Base-by-base conservation (phyloP, 2,329 filamentous ascomycete species). In the Myriosclerotinia curreyana region DNA sequence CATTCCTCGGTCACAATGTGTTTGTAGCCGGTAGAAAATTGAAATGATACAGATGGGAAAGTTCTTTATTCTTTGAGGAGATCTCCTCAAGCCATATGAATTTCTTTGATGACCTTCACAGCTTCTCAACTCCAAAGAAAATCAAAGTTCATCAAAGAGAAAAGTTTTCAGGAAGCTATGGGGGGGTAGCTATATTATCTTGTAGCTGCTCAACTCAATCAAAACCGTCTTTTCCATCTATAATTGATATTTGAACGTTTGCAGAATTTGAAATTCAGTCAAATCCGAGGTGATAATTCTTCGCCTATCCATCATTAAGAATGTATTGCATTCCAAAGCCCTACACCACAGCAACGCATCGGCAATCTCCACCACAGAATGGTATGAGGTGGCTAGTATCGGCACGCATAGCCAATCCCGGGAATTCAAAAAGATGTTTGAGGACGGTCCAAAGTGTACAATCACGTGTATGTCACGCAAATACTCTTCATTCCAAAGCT, bases 401-500 rank as follows among this genome's bases (percentile, higher is more conserved):
- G 55, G 53, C 60, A 55, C 53, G 51, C 28, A 36, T 52, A 31
- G 61, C 65, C 66, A 49, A 51, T 36, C 50, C 50, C 8, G 49
- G 55, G 62, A 66, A 67, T 66, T 63, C 58, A n/a, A 54, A 44
- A 20, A 28, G 58, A 58, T 46, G 65, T 65, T 62, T 66, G 52
- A 55, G 50, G 49, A 64, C 31, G 42, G 64, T 42, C 38, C 66
- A 63, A 63, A 62, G 25, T 48, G 48, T 44, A 44, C 50, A 42
- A 61, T 64, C 53, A 62, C 50, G 44, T 53, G 64, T 44, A 65
- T 34, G 54, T 61, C 61, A 59, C 50, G 55, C 28, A 62, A 67
- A 42, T 59, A n/a, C 44, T 50, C 31, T 52, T 60, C 65, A 66
- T 70, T 70, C 69, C 66, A 66, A 40, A 53, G 64, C 31, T 46